Percentiles rank a stretch among this genome's conserved stretches.
phyloP scores from a whole-genome alignment of 2,329 filamentous ascomycete species.

The Aphanocladium album region DNA sequence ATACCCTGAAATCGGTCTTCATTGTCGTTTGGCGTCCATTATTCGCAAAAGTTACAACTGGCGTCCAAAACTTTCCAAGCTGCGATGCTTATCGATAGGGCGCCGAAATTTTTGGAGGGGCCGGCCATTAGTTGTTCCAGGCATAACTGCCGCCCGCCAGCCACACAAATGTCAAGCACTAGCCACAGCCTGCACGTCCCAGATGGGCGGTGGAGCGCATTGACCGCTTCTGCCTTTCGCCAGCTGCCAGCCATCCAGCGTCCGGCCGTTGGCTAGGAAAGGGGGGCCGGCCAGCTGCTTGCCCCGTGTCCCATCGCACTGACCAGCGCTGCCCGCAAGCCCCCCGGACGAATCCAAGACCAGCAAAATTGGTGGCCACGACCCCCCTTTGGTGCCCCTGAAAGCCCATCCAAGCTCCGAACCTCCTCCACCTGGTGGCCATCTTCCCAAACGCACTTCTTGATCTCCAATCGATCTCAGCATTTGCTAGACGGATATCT shows the following conservation, averaged over 20 bases:
- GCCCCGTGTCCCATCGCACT: conserved; percentile 15
- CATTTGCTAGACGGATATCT: conserved; percentile 11
- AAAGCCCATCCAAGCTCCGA: conserved; percentile 12
- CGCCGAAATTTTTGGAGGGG: conserved; percentile 24
- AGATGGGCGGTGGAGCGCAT: conserved; percentile 16
- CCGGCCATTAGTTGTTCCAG: conserved; percentile 33
- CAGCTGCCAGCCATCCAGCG: background rate
- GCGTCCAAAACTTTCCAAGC: conserved; percentile 26
- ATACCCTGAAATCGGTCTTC: conserved; percentile 99
- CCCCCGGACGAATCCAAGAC: conserved; percentile 14
- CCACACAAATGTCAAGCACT: conserved; percentile 15
- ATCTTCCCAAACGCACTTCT: conserved; percentile 12
- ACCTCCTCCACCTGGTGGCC: conserved; percentile 14
- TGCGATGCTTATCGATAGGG: conserved; percentile 30
- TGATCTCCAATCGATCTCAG: conserved; percentile 13
- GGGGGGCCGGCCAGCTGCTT: conserved; percentile 12
- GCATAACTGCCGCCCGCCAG: conserved; percentile 14
- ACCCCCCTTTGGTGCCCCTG: conserved; percentile 15
- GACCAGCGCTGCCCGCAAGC: conserved; percentile 14
- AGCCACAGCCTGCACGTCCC: background rate
- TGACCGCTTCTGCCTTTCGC: conserved; percentile 14
- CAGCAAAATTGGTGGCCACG: conserved; percentile 15
- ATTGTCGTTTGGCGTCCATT: conserved; percentile 54
- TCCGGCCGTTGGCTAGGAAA: conserved; percentile 15
- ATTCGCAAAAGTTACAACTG: conserved; percentile 18